Evolutionary conservation across 2,329 filamentous ascomycete species (phyloP).

Genomic region (Botrytis squamosa): DNA sequence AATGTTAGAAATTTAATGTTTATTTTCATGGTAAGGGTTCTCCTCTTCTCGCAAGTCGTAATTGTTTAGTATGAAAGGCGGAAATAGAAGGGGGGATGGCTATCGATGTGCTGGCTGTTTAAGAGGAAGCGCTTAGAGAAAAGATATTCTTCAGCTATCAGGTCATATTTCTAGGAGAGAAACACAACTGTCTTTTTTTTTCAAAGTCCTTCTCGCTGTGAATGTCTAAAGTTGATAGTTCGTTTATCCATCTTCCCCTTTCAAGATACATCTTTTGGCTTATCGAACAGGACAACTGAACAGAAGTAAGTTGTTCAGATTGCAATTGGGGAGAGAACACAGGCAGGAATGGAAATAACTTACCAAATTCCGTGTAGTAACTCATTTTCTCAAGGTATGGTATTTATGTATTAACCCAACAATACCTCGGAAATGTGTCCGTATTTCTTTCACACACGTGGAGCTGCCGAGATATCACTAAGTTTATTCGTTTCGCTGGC

Average conservation of each 20-base stretch:
- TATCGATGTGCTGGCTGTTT: background rate
- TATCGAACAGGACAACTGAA: background rate
- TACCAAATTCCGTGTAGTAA: background rate
- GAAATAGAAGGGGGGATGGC: too few species aligned
- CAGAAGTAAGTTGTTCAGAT: too few species aligned
- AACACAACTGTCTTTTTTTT: background rate
- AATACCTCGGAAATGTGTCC: too few species aligned
- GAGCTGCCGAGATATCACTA: background rate
- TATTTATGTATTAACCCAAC: background rate
- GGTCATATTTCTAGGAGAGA: background rate
- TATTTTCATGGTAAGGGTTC: background rate
- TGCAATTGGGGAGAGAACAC: too few species aligned
- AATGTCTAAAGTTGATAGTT: background rate
- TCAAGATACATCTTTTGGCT: background rate
- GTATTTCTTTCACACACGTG: too few species aligned
- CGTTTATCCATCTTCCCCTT: background rate
- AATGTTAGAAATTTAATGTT: background rate
- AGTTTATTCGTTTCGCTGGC: background rate
- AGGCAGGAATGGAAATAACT: too few species aligned
- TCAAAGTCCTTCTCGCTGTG: background rate
- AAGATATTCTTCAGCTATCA: background rate
- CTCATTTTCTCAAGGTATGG: background rate
- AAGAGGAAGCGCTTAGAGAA: background rate
- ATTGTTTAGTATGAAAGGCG: rapidly evolving
- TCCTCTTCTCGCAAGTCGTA: background rate